These are phyloP conservation scores for Lavandula angustifolia DNA, from an alignment of 257 asterid genomes.

Conservation along the genomic window DNA sequence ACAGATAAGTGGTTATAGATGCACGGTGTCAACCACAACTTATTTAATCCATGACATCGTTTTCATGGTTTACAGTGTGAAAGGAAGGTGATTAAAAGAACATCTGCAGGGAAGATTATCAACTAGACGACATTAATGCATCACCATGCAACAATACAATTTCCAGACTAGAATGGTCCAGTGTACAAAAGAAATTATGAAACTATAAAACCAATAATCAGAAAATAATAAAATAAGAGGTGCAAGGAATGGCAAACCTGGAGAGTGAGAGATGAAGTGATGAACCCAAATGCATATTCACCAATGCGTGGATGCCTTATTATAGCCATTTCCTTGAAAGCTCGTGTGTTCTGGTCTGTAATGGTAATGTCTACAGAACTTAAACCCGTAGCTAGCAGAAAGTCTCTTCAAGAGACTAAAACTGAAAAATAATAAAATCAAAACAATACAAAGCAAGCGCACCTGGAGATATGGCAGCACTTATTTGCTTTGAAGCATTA, in stretches of 20 bases:
- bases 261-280: constrained; percentile 68
- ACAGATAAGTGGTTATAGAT: constrained; percentile 11
- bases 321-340: constrained; percentile 82
- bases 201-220: constrained; percentile 10
- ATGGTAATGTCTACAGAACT: background rate
- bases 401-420: background rate
- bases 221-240: constrained; percentile 20
- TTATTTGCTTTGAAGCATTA: constrained; percentile 79
- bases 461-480: constrained; percentile 88
- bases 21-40: background rate
- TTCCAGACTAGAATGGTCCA: background rate
- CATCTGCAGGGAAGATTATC: constrained; percentile 12
- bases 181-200: constrained; percentile 4
- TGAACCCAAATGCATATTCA: constrained; percentile 83
- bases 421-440: constrained; percentile 27
- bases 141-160: constrained; percentile 16
- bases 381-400: constrained; percentile 6
- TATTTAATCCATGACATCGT: constrained; percentile 3
- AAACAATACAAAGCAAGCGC: constrained; percentile 16
- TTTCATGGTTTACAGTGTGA: background rate
- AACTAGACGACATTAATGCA: constrained; percentile 7
- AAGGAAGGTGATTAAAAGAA: constrained; percentile 13
- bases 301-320: constrained; percentile 83
- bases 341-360: constrained; percentile 72
- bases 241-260: constrained; percentile 46